Base-by-base conservation (phyloP, 176 grass and related monocot species). In the Musa acuminata region DNA sequence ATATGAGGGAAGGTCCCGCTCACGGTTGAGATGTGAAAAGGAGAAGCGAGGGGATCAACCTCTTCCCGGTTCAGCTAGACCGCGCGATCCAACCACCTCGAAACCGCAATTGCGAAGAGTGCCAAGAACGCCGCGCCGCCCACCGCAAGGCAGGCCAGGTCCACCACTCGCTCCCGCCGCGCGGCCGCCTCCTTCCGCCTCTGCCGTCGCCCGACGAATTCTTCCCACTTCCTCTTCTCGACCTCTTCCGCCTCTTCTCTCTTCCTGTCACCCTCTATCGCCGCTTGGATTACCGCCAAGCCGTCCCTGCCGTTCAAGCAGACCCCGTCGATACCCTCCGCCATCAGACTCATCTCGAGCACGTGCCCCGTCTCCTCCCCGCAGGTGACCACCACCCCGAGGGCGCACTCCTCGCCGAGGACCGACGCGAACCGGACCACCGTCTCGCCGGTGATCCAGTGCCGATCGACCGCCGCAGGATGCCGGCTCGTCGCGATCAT, bases 361-460 rank as follows among this genome's bases (percentile, higher is more conserved):
- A 99, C 55, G 25, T 86, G 80, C 0, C 88, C 86, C 13, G 49
- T 14, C 7, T 82, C 65, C 49, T 87, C 84, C 63, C 78, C 82
- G 74, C 80, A 91, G 51, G 84, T 89, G 43, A 91, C 84, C 8
- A 80, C 53, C 1, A 79, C 85, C 66, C 59, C 75, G 14, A 90
- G 51, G 8, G 84, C 86, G 53, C 67, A 72, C 7, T 64, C 60
- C 49, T 49, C 65, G 29, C 73, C 74, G 13, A 84, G 71, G 25
- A 91, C 80, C 7, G 83, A 64, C 11, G 85, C 49, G 87, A 93
- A 98, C 53, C 84, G 80, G n/a, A 64, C 76, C 13, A 91, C 25
- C 14, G 76, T 80, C 74, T 93, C 90, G 10, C 75, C 80, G 5
- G 84, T 93, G 72, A 85, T 63, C 94, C 88, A 93, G 35, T 72